Conservation (phyloP, 257 asterid species). For the Przewalskia tangutica region DNA sequence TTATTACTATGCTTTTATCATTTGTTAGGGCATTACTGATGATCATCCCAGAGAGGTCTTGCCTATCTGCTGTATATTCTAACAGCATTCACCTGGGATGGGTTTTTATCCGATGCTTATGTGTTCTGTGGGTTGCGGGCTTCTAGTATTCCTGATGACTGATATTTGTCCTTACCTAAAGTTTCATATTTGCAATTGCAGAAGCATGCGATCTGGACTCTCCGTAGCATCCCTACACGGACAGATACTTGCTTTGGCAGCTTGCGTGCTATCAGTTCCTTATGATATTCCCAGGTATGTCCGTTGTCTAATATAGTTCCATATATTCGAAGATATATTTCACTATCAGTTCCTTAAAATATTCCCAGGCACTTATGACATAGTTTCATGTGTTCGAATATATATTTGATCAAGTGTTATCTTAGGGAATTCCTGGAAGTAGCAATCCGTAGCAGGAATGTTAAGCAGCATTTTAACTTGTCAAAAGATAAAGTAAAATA, state of each 20-base stretch:
- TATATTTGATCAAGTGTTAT: neutral
- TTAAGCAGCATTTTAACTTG: neutral
- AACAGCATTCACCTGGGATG: neutral
- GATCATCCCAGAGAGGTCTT: neutral
- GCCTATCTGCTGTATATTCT: neutral
- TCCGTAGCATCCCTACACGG: conserved; percentile 81
- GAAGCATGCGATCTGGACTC: conserved; percentile 47
- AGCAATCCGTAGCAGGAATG: neutral
- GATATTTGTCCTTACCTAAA: conserved; percentile 8
- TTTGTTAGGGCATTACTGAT: neutral
- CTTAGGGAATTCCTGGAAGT: neutral
- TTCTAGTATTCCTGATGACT: neutral
- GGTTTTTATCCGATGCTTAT: neutral
- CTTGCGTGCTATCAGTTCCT: conserved; percentile 88
- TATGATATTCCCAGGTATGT: conserved; percentile 95
- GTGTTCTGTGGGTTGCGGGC: neutral
- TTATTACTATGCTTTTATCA: neutral
- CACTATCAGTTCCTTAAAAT: conserved; percentile 74
- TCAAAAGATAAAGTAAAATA: neutral
- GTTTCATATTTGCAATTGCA: conserved; percentile 27
- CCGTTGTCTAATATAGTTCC: conserved; percentile 7
- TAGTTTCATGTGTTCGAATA: neutral
- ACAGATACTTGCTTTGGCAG: conserved; percentile 86
- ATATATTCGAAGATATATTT: neutral
- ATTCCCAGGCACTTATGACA: conserved; percentile 60